Evolutionary conservation across 2,329 filamentous ascomycete species (phyloP).

Genomic region (Pestalotiopsis sp.): DNA sequence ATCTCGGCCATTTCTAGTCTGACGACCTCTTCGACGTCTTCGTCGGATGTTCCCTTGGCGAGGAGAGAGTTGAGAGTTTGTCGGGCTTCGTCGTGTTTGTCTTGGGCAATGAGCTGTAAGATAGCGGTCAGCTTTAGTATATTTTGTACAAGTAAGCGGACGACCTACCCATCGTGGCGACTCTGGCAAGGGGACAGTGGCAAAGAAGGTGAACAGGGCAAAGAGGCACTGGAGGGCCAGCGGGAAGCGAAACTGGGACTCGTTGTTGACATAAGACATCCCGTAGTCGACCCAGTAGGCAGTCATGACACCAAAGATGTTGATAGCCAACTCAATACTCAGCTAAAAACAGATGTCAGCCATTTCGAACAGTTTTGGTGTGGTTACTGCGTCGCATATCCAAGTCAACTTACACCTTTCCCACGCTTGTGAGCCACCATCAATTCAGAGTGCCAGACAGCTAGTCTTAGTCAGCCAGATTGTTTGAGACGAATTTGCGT

Average conservation of each 20-base stretch:
- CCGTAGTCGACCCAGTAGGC: conserved; percentile 39
- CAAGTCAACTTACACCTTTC: conserved; percentile 12
- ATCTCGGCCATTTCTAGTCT: conserved; percentile 31
- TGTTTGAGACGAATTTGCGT: conserved; percentile 25
- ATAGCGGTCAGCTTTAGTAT: background rate
- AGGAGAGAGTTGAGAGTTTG: background rate
- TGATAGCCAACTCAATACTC: conserved; percentile 35
- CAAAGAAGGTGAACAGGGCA: conserved; percentile 33
- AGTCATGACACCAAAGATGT: conserved; percentile 37
- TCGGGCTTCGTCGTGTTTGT: conserved; percentile 6
- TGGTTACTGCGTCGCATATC: background rate
- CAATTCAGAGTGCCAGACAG: conserved; percentile 45
- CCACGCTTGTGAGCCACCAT: conserved; percentile 5
- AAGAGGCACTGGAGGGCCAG: conserved; percentile 45
- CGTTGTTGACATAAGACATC: conserved; percentile 34
- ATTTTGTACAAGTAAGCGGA: background rate
- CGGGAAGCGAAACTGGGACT: conserved; percentile 44
- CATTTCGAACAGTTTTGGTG: background rate
- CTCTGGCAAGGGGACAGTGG: background rate
- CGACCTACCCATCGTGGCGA: conserved; percentile 5
- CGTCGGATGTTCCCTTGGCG: background rate
- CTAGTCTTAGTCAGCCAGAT: background rate
- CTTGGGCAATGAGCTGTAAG: conserved; percentile 1
- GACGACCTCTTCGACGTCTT: background rate
- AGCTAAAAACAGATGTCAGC: background rate